Conservation (phyloP, 1,284 basidiomycete species). For the Melampsora larici-populina region DNA sequence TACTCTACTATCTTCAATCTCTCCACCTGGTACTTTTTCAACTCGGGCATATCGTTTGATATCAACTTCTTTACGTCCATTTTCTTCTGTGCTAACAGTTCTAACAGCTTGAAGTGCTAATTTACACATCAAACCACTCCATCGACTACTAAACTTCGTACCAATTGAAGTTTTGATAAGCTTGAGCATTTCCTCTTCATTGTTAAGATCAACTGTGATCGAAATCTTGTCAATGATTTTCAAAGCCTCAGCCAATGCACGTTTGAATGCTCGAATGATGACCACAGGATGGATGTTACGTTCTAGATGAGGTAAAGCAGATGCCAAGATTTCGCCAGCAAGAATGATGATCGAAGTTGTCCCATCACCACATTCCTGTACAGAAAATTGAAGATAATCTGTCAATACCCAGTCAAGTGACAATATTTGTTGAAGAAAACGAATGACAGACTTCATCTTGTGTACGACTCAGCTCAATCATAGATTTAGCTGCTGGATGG, state of each 20-base stretch:
- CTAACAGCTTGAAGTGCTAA: conserved; percentile 89
- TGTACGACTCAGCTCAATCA: conserved; percentile 96
- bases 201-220: conserved; percentile 78
- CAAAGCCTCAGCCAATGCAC: conserved; percentile 85
- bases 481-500: conserved; percentile 97
- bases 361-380: conserved; percentile 9
- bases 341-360: conserved; percentile 38
- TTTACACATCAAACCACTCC: too few species aligned
- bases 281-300: conserved; percentile 97
- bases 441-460: conserved; percentile 86
- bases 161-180: too few species aligned
- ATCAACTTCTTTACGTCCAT: conserved; percentile 79
- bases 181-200: conserved; percentile 87
- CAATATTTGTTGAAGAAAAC: too few species aligned
- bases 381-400: conserved; percentile 8
- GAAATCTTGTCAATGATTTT: conserved; percentile 82
- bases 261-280: conserved; percentile 96
- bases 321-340: conserved; percentile 99
- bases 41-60: conserved; percentile 97
- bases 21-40: conserved; percentile 94
- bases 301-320: conserved; percentile 85
- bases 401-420: background rate
- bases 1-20: conserved; percentile 88
- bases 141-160: conserved; percentile 92
- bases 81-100: conserved; percentile 65